Conservation (phyloP, 352 stramenopile species). For the Pythium apleroticum region DNA sequence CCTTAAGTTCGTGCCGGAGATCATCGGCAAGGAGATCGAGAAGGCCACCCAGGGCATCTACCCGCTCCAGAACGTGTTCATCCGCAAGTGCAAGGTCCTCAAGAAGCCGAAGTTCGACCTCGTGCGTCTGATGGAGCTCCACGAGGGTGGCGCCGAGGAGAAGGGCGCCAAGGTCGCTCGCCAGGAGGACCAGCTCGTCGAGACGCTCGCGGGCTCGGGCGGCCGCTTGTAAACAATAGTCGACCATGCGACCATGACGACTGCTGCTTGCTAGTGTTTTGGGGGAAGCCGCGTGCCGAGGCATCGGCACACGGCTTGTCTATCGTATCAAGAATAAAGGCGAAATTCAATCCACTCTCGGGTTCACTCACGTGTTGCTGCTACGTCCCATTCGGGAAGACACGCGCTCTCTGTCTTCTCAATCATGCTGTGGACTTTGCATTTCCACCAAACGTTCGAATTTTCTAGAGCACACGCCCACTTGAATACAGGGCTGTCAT, state of each 20-base stretch:
- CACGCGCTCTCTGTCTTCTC: not conserved
- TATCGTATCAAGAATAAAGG: constrained; percentile 85
- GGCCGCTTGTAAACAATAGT: constrained; percentile 84
- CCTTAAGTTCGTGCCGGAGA: constrained; percentile 98
- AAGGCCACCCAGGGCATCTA: constrained; percentile 97
- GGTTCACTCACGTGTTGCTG: not conserved
- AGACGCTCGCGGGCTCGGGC: constrained; percentile 85
- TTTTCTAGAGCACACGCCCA: not conserved
- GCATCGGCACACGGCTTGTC: constrained; percentile 40
- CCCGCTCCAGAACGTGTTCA: constrained; percentile 99
- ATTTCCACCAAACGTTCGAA: not conserved
- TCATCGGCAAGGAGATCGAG: constrained; percentile 98
- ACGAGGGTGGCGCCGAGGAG: constrained; percentile 94
- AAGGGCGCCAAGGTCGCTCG: constrained; percentile 90
- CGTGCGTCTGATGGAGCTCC: constrained; percentile 99
- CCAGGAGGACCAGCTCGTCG: constrained; percentile 83
- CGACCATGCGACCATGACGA: constrained; percentile 3
- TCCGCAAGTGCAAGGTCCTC: constrained; percentile 99
- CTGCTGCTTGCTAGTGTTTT: constrained; percentile 31
- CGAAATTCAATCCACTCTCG: constrained; percentile 53
- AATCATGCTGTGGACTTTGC: not conserved
- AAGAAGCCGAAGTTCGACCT: constrained; percentile 99
- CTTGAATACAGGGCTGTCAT: not conserved
- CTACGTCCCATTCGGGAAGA: not conserved
- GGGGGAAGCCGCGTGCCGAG: constrained; percentile 9